Base-by-base conservation (phyloP, 768 basidiomycete species). In the Dendrothele bispora region DNA sequence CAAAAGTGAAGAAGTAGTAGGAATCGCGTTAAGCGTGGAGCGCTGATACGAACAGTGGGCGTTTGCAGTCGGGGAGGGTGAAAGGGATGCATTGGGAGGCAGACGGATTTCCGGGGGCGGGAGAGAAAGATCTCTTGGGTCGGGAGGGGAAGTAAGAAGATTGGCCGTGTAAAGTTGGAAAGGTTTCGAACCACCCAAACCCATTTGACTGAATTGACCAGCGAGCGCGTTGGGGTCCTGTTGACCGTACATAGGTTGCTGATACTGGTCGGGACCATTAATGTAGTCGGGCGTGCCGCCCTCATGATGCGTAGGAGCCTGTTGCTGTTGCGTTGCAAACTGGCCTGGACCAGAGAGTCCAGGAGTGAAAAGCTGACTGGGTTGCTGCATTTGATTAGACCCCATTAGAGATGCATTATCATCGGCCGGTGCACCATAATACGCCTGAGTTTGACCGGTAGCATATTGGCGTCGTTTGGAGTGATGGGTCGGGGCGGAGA, bases 31-130 rank as follows among this genome's bases (percentile, higher is more conserved):
- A 49, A 98, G 61, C 1, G 97, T 99, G 52, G 76, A 83, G 39
- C 97, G 84, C 69, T 95, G 91, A 68, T 98, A 98, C 12, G 89
- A 93, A 26, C 84, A 77, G 63, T 98, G 88, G 12, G 94, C 86
- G 56, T 94, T 93, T 28, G 90, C 88, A 15, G 71, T 74, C 1
- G 86, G 89, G 25, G 85, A 83, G 12, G 84, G 83, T 5, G 91
- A 87, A 43, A 94, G 74, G 53, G 79, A 86, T 5, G 91, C 82
- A 53, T 88, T 88, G 8, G 92, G 86, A 2, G 95, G 95, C 2
- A 98, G 74, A 20, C 86, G 78, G 48, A 95, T 95, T 51, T 92
- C 90, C 4, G 97, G 97, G 1, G 95, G 94, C 0, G 87, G 85
- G 27, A 78, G 73, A 35, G 79, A 72, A 37, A 99, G 73, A 52